A percentile compares a stretch with the other conserved stretches of the same genome.
Conservation (phyloP, 495 filamentous ascomycete genomes). For the Penicillium verhagenii region DNA sequence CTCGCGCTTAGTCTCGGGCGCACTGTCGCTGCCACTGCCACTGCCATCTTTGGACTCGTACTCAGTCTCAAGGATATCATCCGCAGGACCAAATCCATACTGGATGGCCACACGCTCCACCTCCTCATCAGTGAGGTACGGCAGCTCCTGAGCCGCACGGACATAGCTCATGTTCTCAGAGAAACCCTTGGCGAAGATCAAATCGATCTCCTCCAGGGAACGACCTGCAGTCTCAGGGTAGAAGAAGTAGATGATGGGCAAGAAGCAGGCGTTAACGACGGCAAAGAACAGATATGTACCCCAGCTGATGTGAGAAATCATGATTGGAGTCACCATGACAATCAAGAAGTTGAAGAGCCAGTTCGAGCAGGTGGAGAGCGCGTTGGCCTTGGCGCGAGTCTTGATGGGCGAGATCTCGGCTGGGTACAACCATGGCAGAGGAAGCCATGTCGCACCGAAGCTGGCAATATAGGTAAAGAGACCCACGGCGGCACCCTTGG, state of each 20-base stretch:
- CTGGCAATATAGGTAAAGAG: conserved; percentile 7
- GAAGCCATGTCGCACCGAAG: conserved; percentile 5
- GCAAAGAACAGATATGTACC: conserved; percentile 51
- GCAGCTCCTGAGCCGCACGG: conserved; percentile 65
- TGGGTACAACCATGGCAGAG: conserved; percentile 58
- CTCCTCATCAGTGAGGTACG: conserved; percentile 60
- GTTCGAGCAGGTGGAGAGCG: conserved; percentile 23
- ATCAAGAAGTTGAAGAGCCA: conserved; percentile 36
- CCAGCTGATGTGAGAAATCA: conserved; percentile 42
- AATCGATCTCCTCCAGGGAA: conserved; percentile 45
- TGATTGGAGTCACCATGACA: conserved; percentile 28
- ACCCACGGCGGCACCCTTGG: conserved; percentile 2
- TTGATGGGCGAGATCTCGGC: conserved; percentile 65
- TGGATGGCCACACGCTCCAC: conserved; percentile 59
- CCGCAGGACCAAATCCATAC: conserved; percentile 53
- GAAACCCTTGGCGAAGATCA: conserved; percentile 62
- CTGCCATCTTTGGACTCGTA: conserved; percentile 12
- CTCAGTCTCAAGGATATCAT: conserved; percentile 9
- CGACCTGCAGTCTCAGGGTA: conserved; percentile 45
- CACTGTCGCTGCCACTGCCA: neutral
- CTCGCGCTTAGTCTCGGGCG: neutral
- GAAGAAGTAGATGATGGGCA: conserved; percentile 39
- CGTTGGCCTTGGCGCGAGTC: conserved; percentile 57
- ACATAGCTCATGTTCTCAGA: conserved; percentile 74
- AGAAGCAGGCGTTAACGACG: conserved; percentile 32